A percentile compares a stretch with the other conserved stretches of the same genome.
Evolutionary conservation across 1,139 yeast species (phyloP).

Genomic region (Magnusiomyces sp.): DNA sequence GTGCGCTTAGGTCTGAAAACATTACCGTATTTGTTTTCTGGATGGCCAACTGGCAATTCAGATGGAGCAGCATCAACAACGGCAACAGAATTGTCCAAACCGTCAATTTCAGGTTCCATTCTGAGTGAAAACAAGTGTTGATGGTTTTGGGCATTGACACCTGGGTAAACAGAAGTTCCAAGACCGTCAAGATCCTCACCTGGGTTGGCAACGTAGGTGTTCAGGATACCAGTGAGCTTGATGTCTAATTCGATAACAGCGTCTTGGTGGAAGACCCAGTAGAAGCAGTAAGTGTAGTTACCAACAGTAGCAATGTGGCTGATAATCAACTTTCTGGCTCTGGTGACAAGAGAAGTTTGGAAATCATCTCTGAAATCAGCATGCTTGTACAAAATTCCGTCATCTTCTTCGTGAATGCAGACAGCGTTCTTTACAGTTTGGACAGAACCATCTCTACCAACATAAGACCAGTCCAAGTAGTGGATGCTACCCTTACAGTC

Average conservation of each 20-base stretch:
- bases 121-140: conserved; percentile 78
- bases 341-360: conserved; percentile 63
- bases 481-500: conserved; percentile 82
- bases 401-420: conserved; percentile 81
- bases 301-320: conserved; percentile 83
- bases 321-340: conserved; percentile 64
- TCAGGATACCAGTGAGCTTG: conserved; percentile 68
- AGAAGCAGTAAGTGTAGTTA: conserved; percentile 74
- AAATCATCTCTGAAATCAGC: conserved; percentile 77
- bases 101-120: conserved; percentile 73
- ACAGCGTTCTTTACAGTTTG: conserved; percentile 66
- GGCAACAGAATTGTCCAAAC: conserved; percentile 68
- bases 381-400: conserved; percentile 69
- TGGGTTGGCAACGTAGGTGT: conserved; percentile 55
- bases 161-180: conserved; percentile 76
- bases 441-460: conserved; percentile 58
- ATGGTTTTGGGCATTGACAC: conserved; percentile 76
- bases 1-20: conserved; percentile 59
- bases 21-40: conserved; percentile 66
- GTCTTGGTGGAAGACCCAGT: conserved; percentile 77
- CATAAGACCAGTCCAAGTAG: conserved; percentile 67
- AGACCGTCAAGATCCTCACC: conserved; percentile 63
- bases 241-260: conserved; percentile 73
- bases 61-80: conserved; percentile 57
- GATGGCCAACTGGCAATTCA: conserved; percentile 52